A percentile compares a stretch with the other conserved stretches of the same genome.
These are phyloP conservation scores for Pyrenula massariospora DNA, from an alignment of 495 filamentous ascomycete species.

Conservation along the genomic window DNA sequence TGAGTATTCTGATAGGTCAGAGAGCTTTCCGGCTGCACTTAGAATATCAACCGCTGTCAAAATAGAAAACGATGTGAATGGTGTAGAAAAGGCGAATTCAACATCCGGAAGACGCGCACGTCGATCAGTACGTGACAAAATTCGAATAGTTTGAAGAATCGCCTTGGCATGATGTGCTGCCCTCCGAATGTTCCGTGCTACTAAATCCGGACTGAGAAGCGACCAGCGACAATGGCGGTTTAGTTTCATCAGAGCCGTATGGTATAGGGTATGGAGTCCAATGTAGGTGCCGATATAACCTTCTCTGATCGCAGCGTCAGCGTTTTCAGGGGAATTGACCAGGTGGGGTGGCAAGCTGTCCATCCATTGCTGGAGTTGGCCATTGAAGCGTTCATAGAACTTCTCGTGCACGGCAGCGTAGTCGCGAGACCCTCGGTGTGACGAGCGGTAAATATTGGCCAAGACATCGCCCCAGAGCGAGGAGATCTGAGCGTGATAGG, in stretches of 20 bases:
- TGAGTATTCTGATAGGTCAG: slow-evolving; percentile 29
- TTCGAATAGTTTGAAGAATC: slow-evolving; percentile 22
- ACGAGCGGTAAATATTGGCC: slow-evolving; percentile 40
- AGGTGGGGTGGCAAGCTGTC: slow-evolving; percentile 31
- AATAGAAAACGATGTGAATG: slow-evolving; percentile 31
- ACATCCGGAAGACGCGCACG: slow-evolving; percentile 7
- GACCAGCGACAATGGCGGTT: slow-evolving; percentile 45
- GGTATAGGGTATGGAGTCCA: slow-evolving; percentile 49
- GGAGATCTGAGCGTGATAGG: slow-evolving; percentile 45
- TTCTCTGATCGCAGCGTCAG: slow-evolving; percentile 30
- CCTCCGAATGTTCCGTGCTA: slow-evolving; percentile 24
- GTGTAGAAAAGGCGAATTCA: slow-evolving; percentile 19
- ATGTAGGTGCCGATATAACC: slow-evolving; percentile 42
- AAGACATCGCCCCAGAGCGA: slow-evolving; percentile 55
- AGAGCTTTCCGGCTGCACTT: slow-evolving; percentile 21
- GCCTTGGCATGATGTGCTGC: slow-evolving; percentile 30
- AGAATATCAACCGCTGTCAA: slow-evolving; percentile 35
- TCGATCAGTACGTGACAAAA: slow-evolving; percentile 11
- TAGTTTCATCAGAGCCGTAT: slow-evolving; percentile 46
- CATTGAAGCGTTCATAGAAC: slow-evolving; percentile 36
- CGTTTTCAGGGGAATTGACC: slow-evolving; percentile 27
- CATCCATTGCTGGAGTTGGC: slow-evolving; percentile 37
- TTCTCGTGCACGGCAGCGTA: slow-evolving; percentile 32
- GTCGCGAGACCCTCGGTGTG: slow-evolving; percentile 30
- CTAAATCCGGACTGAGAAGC: slow-evolving; percentile 15